phyloP scores from a whole-genome alignment of 192 early-diverging fungal species.

The Hyaloraphidium curvatum region DNA sequence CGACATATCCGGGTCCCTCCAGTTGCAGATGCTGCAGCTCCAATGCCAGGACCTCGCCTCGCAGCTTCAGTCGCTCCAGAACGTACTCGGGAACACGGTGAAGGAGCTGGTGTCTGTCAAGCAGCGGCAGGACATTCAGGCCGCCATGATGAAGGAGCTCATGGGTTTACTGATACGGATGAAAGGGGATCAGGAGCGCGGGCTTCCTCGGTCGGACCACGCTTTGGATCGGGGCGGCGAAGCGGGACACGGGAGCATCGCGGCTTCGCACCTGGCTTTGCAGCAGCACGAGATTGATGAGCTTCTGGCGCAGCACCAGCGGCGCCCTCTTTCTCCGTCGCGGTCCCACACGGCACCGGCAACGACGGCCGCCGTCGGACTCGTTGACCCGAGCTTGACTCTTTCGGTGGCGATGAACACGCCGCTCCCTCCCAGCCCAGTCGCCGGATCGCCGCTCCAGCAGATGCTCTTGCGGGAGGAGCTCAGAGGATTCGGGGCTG shows the following conservation, averaged over 20 bases:
- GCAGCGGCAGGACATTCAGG: no score
- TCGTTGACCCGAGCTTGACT: slow-evolving; percentile 12
- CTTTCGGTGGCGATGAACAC: slow-evolving; percentile 23
- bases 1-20: slow-evolving; percentile 50
- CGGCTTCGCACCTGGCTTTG: no score
- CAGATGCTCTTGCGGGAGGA: no score
- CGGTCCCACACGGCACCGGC: slow-evolving; percentile 34
- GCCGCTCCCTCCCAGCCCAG: slow-evolving; percentile 30
- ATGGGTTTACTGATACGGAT: slow-evolving; percentile 53
- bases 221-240: no score
- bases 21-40: slow-evolving; percentile 57
- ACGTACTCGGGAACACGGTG: no score
- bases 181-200: slow-evolving; percentile 50
- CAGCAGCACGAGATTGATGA: slow-evolving; percentile 48
- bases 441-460: no score
- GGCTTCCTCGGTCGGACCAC: no score
- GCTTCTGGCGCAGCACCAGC: slow-evolving; percentile 18
- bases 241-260: no score
- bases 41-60: no score
- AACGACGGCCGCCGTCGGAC: slow-evolving; percentile 18
- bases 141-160: slow-evolving; percentile 52
- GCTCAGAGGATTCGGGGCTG: no score
- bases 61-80: no score
- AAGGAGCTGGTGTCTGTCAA: no score
- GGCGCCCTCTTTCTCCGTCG: slow-evolving; percentile 24